Evolutionary conservation across 176 grass and related monocot genomes (phyloP).

Genomic region (Paspalum notatum): DNA sequence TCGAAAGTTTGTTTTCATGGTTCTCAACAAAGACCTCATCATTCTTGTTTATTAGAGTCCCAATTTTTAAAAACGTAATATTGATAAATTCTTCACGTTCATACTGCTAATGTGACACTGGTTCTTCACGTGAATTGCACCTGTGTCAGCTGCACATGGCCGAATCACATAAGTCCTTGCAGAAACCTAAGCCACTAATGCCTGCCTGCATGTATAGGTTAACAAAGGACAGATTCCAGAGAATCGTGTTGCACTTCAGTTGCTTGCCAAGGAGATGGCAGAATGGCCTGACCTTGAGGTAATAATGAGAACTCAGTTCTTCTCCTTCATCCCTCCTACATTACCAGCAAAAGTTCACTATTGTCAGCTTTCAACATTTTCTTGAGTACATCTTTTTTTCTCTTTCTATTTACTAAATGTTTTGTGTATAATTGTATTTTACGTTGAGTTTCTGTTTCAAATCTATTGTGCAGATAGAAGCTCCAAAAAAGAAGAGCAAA

Average conservation of each 20-base stretch:
- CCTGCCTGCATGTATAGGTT: conserved; percentile 56
- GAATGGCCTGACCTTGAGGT: conserved; percentile 95
- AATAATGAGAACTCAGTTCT: conserved; percentile 22
- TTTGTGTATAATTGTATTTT: conserved; percentile 6
- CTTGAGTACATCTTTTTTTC: not conserved
- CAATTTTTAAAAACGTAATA: not conserved
- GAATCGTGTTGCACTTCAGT: conserved; percentile 65
- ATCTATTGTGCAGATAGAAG: conserved; percentile 61
- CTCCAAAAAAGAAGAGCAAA: conserved; percentile 58
- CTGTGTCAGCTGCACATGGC: not conserved
- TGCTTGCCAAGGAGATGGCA: conserved; percentile 90
- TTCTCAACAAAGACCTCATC: not conserved
- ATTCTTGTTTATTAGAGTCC: not conserved
- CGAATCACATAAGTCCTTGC: conserved; percentile 7
- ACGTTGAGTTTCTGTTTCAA: not conserved
- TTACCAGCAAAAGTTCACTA: not conserved
- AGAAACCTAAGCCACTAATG: not conserved
- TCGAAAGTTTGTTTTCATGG: not conserved
- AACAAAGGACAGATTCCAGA: conserved; percentile 86
- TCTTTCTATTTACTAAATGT: not conserved
- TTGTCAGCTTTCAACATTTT: conserved; percentile 8
- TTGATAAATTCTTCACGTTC: conserved; percentile 17
- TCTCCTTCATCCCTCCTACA: not conserved
- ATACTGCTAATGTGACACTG: not conserved
- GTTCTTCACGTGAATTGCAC: conserved; percentile 23